phyloP scores from a whole-genome alignment of 768 basidiomycete species.

The Glaciozyma martinii region DNA sequence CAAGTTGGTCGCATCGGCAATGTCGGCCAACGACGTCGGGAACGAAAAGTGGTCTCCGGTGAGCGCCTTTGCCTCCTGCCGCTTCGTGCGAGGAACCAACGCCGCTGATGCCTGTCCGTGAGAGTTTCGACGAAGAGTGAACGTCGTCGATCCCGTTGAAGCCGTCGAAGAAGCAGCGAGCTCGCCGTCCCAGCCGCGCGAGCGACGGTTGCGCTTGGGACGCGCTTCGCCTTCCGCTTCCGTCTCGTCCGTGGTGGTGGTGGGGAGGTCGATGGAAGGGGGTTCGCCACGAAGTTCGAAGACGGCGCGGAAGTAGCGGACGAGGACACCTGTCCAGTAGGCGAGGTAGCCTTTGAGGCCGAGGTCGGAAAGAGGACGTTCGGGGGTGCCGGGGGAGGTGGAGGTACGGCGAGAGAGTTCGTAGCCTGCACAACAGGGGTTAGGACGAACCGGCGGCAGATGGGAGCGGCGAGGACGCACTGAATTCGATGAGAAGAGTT shows the following conservation, averaged over 20 bases:
- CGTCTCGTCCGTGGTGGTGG: not conserved
- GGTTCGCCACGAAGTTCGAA: conserved; percentile 30
- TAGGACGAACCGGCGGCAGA: not conserved
- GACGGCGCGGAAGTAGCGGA: conserved; percentile 69
- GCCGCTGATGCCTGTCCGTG: conserved; percentile 1
- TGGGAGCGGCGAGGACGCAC: conserved; percentile 47
- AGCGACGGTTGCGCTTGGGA: conserved; percentile 32
- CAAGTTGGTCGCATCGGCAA: conserved; percentile 70
- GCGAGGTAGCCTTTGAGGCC: conserved; percentile 77
- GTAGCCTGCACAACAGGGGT: conserved; percentile 57
- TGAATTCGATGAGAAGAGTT: conserved; percentile 96
- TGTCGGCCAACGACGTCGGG: conserved; percentile 54
- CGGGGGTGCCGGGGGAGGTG: conserved; percentile 61
- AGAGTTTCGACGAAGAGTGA: conserved; percentile 1
- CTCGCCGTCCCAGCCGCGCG: conserved; percentile 63
- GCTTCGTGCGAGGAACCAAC: not conserved
- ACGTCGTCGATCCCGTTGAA: conserved; percentile 3
- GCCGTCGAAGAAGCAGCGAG: conserved; percentile 32
- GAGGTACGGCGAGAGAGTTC: conserved; percentile 48
- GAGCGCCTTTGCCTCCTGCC: not conserved
- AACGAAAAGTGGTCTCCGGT: conserved; percentile 12
- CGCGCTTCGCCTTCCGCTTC: not conserved
- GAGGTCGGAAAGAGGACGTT: conserved; percentile 87
- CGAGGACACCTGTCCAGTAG: conserved; percentile 72
- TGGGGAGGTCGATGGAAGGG: conserved; percentile 12